These are phyloP conservation scores for Hyparrhenia diplandra DNA, from an alignment of 176 grass and related monocot genomes.

Conservation along the genomic window DNA sequence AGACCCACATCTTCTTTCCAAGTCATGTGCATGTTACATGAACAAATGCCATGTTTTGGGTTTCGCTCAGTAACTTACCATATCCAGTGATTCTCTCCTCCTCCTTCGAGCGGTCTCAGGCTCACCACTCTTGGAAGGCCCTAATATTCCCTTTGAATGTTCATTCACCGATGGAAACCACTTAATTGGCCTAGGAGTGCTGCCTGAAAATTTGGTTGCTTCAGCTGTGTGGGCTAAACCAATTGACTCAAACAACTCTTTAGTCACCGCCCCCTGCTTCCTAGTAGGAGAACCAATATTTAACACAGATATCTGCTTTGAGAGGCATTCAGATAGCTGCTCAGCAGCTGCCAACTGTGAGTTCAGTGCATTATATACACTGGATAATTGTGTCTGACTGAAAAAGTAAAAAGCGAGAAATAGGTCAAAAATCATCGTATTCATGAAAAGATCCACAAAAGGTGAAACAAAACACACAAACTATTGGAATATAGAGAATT, in stretches of 20 bases:
- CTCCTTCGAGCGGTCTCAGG: constrained; percentile 79
- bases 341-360: no score
- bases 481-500: background rate
- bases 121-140: constrained; percentile 51
- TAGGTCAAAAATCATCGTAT: no score
- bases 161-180: constrained; percentile 44
- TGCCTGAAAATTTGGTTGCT: constrained; percentile 36
- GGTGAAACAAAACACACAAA: no score
- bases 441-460: no score
- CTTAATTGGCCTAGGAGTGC: constrained; percentile 46
- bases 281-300: constrained; percentile 66
- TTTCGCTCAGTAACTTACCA: constrained; percentile 48
- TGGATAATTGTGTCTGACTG: no score
- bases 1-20: background rate
- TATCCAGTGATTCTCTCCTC: constrained; percentile 82
- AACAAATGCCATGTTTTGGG: background rate
- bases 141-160: constrained; percentile 36
- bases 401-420: no score
- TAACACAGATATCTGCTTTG: constrained; percentile 75
- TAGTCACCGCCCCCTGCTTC: constrained; percentile 46
- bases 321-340: constrained; percentile 64
- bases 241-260: constrained; percentile 86
- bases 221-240: constrained; percentile 57
- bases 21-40: constrained; percentile 4
- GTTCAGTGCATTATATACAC: no score